phyloP scores from a whole-genome alignment of 179 eudicot species.

The Beta lomatogona region DNA sequence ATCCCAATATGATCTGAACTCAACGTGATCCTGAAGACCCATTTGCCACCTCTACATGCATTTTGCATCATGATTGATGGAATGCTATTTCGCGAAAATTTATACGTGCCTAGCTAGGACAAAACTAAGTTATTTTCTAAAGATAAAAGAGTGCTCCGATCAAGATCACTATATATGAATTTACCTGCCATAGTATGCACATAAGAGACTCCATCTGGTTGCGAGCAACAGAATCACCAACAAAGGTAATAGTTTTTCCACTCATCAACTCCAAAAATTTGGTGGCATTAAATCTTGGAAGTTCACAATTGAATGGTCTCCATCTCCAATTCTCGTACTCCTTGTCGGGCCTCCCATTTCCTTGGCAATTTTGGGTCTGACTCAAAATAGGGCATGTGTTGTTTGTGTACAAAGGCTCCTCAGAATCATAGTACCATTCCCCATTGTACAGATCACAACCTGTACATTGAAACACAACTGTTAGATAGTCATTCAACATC shows the following conservation, averaged over 20 bases:
- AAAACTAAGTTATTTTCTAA: background rate
- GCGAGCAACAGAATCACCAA: slow-evolving; percentile 85
- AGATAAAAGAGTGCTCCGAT: slow-evolving; percentile 49
- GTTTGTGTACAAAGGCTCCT: slow-evolving; percentile 68
- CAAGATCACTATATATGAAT: background rate
- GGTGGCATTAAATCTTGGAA: slow-evolving; percentile 68
- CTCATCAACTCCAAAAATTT: slow-evolving; percentile 81
- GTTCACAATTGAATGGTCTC: slow-evolving; percentile 71
- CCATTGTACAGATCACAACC: slow-evolving; percentile 73
- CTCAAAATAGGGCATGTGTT: slow-evolving; percentile 62
- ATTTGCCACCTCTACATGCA: too few relatives aligned
- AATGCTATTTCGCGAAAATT: too few relatives aligned
- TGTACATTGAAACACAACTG: slow-evolving; percentile 19
- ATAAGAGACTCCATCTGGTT: slow-evolving; percentile 89
- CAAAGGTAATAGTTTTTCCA: slow-evolving; percentile 75
- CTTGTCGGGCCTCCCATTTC: slow-evolving; percentile 85
- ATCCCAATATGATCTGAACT: too few relatives aligned
- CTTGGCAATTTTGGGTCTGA: slow-evolving; percentile 76
- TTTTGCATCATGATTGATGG: too few relatives aligned
- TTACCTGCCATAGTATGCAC: slow-evolving; percentile 92
- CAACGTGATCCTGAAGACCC: too few relatives aligned
- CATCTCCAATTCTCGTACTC: slow-evolving; percentile 87
- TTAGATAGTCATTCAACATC: background rate
- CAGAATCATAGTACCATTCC: slow-evolving; percentile 55
- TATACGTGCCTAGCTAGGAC: background rate